Conservation (phyloP, 441 rosid species). For the Flueggea neowawraea region DNA sequence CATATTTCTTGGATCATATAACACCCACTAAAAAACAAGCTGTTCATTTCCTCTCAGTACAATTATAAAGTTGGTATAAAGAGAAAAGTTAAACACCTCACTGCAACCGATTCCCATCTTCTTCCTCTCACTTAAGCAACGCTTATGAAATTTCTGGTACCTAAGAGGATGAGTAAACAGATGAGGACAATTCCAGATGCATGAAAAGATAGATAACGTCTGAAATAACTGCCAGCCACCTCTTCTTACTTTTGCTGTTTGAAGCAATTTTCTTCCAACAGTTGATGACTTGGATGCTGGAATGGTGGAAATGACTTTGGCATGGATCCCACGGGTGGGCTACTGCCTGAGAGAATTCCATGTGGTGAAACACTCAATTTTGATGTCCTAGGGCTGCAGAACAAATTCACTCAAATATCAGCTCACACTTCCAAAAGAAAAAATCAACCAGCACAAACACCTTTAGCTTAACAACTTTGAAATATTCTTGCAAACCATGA, state of each 20-base stretch:
- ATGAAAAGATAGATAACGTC: not conserved
- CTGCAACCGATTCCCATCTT: constrained; percentile 90
- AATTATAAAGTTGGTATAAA: not conserved
- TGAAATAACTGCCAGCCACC: constrained; percentile 8
- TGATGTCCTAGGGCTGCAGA: constrained; percentile 67
- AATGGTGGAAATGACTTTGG: constrained; percentile 93
- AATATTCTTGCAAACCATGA: too few relatives aligned
- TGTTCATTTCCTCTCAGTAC: too few relatives aligned
- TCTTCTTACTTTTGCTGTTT: constrained; percentile 88
- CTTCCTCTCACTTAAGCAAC: constrained; percentile 92
- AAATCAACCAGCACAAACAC: not conserved
- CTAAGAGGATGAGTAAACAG: constrained; percentile 34
- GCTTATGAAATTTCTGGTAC: constrained; percentile 86
- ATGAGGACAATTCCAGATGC: constrained; percentile 19
- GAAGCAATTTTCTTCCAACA: constrained; percentile 95
- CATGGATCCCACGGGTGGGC: constrained; percentile 95
- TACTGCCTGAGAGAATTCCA: constrained; percentile 62
- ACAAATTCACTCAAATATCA: constrained; percentile 5
- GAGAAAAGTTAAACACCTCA: constrained; percentile 59
- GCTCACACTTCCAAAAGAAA: too few relatives aligned
- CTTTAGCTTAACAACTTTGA: too few relatives aligned
- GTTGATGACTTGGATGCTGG: constrained; percentile 96
- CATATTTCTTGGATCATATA: not conserved
- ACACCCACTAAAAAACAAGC: too few relatives aligned
- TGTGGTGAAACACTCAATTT: constrained; percentile 86